Percentiles rank a stretch among this genome's conserved stretches.
Evolutionary conservation across 148 eudicot species (phyloP).

Genomic region (Rhododendron mucronatum): DNA sequence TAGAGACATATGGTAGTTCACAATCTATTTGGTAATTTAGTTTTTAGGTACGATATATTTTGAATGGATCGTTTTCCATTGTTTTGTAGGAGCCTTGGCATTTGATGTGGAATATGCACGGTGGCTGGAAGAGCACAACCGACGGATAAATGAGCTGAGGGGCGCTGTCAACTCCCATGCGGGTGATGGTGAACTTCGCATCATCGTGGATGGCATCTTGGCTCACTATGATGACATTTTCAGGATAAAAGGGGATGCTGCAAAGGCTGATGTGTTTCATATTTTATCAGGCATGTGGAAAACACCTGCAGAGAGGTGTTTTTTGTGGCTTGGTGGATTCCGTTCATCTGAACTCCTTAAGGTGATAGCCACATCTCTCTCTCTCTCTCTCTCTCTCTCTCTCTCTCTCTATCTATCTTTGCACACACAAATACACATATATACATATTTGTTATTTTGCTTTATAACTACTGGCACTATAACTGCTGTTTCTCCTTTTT

Average conservation of each 20-base stretch:
- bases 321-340: constrained; percentile 53
- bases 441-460: background rate
- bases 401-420: too few relatives aligned
- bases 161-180: constrained; percentile 44
- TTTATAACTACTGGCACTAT: background rate
- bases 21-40: background rate
- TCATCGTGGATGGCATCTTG: constrained; percentile 39
- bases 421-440: background rate
- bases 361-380: constrained; percentile 15
- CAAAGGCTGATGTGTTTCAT: constrained; percentile 47
- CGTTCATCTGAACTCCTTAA: constrained; percentile 51
- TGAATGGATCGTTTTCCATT: background rate
- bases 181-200: constrained; percentile 44
- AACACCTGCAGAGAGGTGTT: constrained; percentile 53
- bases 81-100: constrained; percentile 35
- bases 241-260: constrained; percentile 38
- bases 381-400: background rate
- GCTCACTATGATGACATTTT: constrained; percentile 45
- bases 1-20: background rate
- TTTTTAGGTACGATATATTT: background rate
- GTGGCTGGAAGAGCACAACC: constrained; percentile 50
- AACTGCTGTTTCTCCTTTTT: background rate
- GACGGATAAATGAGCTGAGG: constrained; percentile 39
- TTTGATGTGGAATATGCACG: constrained; percentile 49
- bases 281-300: constrained; percentile 54